phyloP scores from a whole-genome alignment of 192 early-diverging fungal genomes.

The Gonapodya prolifera region DNA sequence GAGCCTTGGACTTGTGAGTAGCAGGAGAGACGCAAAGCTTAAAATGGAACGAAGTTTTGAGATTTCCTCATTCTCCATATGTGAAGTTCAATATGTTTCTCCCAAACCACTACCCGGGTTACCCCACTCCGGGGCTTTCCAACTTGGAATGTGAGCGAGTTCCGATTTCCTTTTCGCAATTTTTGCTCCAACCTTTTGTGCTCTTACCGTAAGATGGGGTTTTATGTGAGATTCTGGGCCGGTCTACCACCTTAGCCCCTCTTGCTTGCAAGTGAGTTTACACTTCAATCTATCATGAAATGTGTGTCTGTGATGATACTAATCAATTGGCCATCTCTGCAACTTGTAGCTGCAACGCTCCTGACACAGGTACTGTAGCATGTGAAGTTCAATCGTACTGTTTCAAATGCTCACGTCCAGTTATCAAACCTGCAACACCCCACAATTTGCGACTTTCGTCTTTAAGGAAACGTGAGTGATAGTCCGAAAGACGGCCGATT shows the following conservation, averaged over 20 bases:
- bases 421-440: too few species aligned
- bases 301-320: not conserved
- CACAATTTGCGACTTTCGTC: too few species aligned
- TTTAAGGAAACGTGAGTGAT: too few species aligned
- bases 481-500: too few species aligned
- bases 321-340: conserved; percentile 19
- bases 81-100: conserved; percentile 83
- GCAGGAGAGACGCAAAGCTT: not conserved
- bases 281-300: not conserved
- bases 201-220: not conserved
- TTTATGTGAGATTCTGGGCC: conserved; percentile 49
- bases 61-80: too few species aligned
- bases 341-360: conserved; percentile 81
- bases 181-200: conserved; percentile 50
- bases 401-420: too few species aligned
- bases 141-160: conserved; percentile 70
- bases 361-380: conserved; percentile 51
- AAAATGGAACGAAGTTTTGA: not conserved
- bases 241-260: conserved; percentile 60
- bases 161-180: conserved; percentile 24
- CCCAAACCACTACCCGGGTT: conserved; percentile 60
- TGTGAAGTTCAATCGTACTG: too few species aligned
- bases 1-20: conserved; percentile 51
- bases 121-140: conserved; percentile 64
- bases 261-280: conserved; percentile 27